Evolutionary conservation across 2,329 filamentous ascomycete genomes (phyloP), one percentile per base, ranked within the genome.

Genomic region (Penicillium brevicompactum): DNA sequence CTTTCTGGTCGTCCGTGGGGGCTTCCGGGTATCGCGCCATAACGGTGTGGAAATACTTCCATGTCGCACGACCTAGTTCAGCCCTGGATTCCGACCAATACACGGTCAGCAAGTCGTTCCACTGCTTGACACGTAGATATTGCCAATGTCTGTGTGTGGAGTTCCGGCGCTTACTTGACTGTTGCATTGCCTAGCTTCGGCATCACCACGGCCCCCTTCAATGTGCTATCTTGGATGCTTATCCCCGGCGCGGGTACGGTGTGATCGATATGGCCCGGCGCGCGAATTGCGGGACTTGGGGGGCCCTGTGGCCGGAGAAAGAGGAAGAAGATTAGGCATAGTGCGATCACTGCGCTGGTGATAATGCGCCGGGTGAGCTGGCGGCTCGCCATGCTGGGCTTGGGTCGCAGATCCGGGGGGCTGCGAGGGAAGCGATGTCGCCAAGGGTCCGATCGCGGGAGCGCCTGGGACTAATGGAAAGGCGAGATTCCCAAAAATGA

Each of bases 11-110:
- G 21, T 76, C 70, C 0, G 81, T 84, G 2, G 85, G 85, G 56
- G 82, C 80, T 64, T 87, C 84, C 11, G 85, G 85, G 67, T 86
- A 88, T 60, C 84, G 80, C 50, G 84, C 84, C 76, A 88, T 86
- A 56, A 85, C 85, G 16, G 85, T 88, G 69, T 88, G 85, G 60
- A 88, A 79, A 60, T 86, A 79, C 66, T 86, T 86, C 85, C 85
- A 88, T 34, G 84, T 82, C 53, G 85, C 83, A 58, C 85, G 81
- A 58, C 85, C 85, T 27, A 88, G 77, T 71, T 88, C 85, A 57
- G 83, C 85, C 72, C 81, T 84, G 55, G 46, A 46, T 38, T 54
- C 50, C 16, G n/a, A 40, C 45, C 30, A 54, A 56, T 55, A 31
- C 16, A 24, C 8, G n/a, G 34, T 60, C 47, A 61, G 55, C 38